Evolutionary conservation across 495 filamentous ascomycete genomes (phyloP), one percentile per base, ranked within the genome.

Genomic region (Achaetomiella virescens): DNA sequence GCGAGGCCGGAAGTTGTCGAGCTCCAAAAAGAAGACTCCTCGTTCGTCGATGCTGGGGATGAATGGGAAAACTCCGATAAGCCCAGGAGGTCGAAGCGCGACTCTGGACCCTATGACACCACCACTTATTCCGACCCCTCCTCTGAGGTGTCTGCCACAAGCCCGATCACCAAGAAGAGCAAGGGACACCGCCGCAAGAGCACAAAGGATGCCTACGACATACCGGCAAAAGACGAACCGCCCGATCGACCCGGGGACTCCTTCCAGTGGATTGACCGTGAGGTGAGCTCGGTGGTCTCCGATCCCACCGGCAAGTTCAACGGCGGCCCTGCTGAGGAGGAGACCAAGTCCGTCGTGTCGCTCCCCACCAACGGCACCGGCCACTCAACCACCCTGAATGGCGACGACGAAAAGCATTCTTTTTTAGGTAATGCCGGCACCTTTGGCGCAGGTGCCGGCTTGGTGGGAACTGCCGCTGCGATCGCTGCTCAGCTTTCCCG

Each of bases 381-480:
- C 47, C 52, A 36, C 6, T 49, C 64, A 50, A 50, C 27, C 58
- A 46, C 61, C 22, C 51, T 68, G 48, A 66, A 60, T 51, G 66
- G 63, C 52, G 59, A 66, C 47, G 64, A 72, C 47, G 65, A 72
- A 50, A 66, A 72, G 64, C 60, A 73, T 71, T 78, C 77, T 82
- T 82, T 82, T 82, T 82, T 82, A 81, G 79, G 60, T 81, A 79
- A 75, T 73, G 76, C 78, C 79, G 79, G 68, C 73, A 80, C 74
- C 73, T 70, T 73, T 78, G 81, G 77, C 75, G 75, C 75, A 76
- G 80, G 78, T 82, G 78, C 69, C 78, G 79, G 80, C 73, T 61
- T 75, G 72, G 73, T 66, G 64, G 69, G 69, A 64, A 65, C 64
- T 70, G 72, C 46, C 57, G 72, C 67, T 56, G 69, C 70, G 53